Percentiles rank a stretch among this genome's conserved stretches.
Evolutionary conservation across 2,329 filamentous ascomycete genomes (phyloP).

Genomic region (Nannizziopsis barbatae): DNA sequence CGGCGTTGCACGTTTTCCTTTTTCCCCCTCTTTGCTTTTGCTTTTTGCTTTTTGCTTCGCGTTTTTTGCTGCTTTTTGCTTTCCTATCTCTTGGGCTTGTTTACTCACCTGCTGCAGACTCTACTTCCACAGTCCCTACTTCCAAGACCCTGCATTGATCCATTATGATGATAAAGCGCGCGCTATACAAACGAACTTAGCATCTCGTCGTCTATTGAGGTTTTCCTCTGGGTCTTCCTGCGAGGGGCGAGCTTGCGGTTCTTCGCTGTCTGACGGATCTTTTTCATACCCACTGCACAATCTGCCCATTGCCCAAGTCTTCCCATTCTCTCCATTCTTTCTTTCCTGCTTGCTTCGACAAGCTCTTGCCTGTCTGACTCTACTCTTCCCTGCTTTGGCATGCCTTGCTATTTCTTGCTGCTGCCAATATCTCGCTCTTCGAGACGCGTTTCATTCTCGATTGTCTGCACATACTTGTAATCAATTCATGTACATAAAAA

Average conservation of each 20-base stretch:
- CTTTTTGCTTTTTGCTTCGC: background rate
- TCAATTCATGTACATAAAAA: background rate
- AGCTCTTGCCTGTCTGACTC: background rate
- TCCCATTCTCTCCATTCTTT: no score
- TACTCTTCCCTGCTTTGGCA: no score
- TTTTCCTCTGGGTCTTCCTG: no score
- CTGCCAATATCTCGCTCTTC: background rate
- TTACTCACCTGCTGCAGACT: background rate
- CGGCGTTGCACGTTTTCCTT: background rate
- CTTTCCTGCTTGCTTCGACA: background rate
- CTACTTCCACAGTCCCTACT: background rate
- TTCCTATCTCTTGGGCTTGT: background rate
- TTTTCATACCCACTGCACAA: no score
- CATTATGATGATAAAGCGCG: slow-evolving; percentile 1
- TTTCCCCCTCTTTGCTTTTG: background rate
- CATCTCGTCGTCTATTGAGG: no score
- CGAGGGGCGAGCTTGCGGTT: no score
- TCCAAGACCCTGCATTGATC: background rate
- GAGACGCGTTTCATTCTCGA: background rate
- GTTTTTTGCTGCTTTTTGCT: background rate
- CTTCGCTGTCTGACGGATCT: no score
- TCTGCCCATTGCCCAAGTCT: no score
- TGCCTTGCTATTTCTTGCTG: background rate
- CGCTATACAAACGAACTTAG: background rate
- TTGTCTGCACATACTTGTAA: background rate